Evolutionary conservation across 768 basidiomycete genomes (phyloP).

Genomic region (Nevesoporus exiguus): DNA sequence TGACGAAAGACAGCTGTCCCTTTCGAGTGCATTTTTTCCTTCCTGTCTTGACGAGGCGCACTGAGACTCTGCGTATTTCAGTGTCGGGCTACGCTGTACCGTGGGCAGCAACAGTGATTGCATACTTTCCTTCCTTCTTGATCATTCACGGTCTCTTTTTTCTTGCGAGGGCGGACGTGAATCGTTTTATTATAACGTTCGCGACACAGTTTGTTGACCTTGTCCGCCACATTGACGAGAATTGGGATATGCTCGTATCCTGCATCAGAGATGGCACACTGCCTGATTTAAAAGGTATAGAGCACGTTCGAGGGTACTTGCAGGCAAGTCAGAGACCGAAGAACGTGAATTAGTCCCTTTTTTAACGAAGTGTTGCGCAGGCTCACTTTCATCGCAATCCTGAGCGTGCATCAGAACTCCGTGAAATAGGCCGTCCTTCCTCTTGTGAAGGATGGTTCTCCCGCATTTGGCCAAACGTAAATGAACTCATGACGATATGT

Average conservation of each 20-base stretch:
- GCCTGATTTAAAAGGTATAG: slow-evolving; percentile 13
- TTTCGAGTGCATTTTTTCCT: not conserved
- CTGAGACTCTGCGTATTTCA: not conserved
- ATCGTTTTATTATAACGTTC: not conserved
- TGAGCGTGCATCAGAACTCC: slow-evolving; percentile 15
- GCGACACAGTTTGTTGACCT: slow-evolving; percentile 8
- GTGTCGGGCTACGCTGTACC: slow-evolving; percentile 14
- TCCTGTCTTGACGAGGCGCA: not conserved
- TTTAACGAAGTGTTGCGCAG: slow-evolving; percentile 1
- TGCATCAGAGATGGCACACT: slow-evolving; percentile 14
- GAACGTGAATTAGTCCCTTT: not conserved
- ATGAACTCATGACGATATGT: not conserved
- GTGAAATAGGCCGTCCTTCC: slow-evolving; percentile 10
- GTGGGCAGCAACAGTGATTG: slow-evolving; percentile 14
- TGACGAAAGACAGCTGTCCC: not conserved
- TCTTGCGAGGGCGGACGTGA: slow-evolving; percentile 4
- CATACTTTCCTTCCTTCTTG: slow-evolving; percentile 14
- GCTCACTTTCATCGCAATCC: slow-evolving; percentile 11
- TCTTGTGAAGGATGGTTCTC: slow-evolving; percentile 13
- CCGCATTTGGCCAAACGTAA: slow-evolving; percentile 14
- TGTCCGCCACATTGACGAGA: slow-evolving; percentile 14
- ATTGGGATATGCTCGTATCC: slow-evolving; percentile 16
- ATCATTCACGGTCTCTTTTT: slow-evolving; percentile 22
- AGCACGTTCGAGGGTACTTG: slow-evolving; percentile 10
- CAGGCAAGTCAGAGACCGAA: not conserved